Evolutionary conservation across 176 grass and related monocot genomes (phyloP), one percentile per base, ranked within the genome.

Genomic region (Carex pumila): DNA sequence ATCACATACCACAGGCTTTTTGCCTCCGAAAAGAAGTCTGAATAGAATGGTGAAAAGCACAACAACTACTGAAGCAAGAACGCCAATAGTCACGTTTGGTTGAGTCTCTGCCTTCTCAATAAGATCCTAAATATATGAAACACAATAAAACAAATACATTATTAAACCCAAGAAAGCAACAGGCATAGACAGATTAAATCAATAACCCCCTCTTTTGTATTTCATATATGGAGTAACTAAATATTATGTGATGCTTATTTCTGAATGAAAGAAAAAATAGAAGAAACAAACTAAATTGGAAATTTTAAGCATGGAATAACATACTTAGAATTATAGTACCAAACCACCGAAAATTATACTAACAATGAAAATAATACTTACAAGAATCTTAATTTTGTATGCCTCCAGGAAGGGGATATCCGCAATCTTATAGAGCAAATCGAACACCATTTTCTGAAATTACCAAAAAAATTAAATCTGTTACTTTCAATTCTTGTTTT

Each of bases 101-200:
- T 99, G 97, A 84, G 82, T 94, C 91, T 99, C 97, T 75, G 88
- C 97, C 71, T 94, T 99, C 84, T 99, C 97, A 29, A 99, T 99
- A 9, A 91, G 8, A 82, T 96, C 93, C 97, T 99, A 86, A 7
- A 7, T 29, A 39, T 39, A 21, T 85, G 30, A 68, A 86, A 57
- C 30, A 31, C 50, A 39, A 78, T 32, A 81, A 18, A 53, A 41
- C 13, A 43, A 22, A 79, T 3, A 72, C 19, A 32, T 85, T 34
- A 87, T 49, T 83, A 74, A 54, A 12, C 19, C 85, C 81, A 81
- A 15, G 13, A 71, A 14, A 30, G 17, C 0, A 22, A 39, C 14
- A 77, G 31, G n/a, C 32, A 61, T 39, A 63, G 31, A 14, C 25
- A 65, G 76, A 83, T 76, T 83, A 43, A 43, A 41, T 21, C 55